These are phyloP conservation scores for Sanghuangporus weigelae DNA, from an alignment of 1,284 basidiomycete genomes.

Conservation along the genomic window DNA sequence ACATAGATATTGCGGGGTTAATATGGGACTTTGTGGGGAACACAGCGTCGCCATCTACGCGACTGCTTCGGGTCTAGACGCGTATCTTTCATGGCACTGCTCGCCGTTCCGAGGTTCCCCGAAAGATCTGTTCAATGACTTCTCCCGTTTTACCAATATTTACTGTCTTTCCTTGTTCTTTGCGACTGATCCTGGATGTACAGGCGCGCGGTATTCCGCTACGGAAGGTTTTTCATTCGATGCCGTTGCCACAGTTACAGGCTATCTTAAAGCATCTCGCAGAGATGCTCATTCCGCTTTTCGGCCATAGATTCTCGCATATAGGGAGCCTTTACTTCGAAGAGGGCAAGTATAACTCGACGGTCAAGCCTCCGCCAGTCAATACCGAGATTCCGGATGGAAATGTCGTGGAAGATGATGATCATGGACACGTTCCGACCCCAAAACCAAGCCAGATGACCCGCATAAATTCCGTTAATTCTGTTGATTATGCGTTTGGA, in stretches of 20 bases:
- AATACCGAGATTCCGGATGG: not conserved
- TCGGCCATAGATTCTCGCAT: slow-evolving; percentile 63
- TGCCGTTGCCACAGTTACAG: slow-evolving; percentile 55
- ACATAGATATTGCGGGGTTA: not conserved
- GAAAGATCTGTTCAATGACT: not conserved
- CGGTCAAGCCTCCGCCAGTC: slow-evolving; percentile 5
- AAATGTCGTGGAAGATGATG: not conserved
- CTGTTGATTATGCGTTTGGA: slow-evolving; percentile 5
- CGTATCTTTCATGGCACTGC: too few species aligned
- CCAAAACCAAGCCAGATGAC: not conserved
- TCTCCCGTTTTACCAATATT: not conserved
- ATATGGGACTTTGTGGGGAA: not conserved
- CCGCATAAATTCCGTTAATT: slow-evolving; percentile 5
- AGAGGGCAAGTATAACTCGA: slow-evolving; percentile 25
- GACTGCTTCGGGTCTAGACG: not conserved
- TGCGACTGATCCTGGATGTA: not conserved
- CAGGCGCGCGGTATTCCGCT: slow-evolving; percentile 70
- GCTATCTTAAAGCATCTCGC: slow-evolving; percentile 64
- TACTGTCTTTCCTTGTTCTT: not conserved
- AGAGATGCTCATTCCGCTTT: slow-evolving; percentile 60
- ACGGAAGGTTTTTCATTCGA: slow-evolving; percentile 58
- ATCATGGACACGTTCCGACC: slow-evolving; percentile 13
- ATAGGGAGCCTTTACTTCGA: slow-evolving; percentile 70
- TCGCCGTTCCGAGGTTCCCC: not conserved
- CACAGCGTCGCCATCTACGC: not conserved